A percentile compares a stretch with the other conserved stretches of the same genome.
Evolutionary conservation across 2,329 filamentous ascomycete genomes (phyloP).

Genomic region (Aspergillus tubingensis): DNA sequence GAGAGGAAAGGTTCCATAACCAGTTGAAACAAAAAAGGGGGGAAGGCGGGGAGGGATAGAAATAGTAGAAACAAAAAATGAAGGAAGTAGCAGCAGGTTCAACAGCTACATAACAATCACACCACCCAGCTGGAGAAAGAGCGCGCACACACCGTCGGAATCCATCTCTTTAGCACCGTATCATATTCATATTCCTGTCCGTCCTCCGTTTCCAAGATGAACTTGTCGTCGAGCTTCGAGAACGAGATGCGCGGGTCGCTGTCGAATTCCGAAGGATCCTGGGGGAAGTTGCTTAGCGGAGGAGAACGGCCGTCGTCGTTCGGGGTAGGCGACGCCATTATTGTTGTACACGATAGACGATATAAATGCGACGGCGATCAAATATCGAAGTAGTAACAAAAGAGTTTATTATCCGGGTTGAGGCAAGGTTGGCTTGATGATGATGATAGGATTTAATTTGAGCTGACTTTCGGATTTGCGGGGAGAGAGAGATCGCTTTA

Average conservation of each 20-base stretch:
- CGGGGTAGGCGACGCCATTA: conserved; percentile 28
- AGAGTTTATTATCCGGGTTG: not conserved
- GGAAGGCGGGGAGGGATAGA: not conserved
- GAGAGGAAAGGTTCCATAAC: conserved; percentile 12
- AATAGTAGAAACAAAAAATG: not conserved
- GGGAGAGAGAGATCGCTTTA: conserved; percentile 1
- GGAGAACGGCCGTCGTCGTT: conserved; percentile 18
- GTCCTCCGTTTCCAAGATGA: conserved; percentile 80
- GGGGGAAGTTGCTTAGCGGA: conserved; percentile 47
- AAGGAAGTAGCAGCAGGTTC: conserved; percentile 10
- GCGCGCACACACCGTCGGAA: conserved; percentile 58
- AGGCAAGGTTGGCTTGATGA: not conserved
- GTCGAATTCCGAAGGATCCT: conserved; percentile 68
- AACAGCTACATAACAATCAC: conserved; percentile 17
- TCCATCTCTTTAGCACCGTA: conserved; percentile 70
- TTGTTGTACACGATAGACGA: not conserved
- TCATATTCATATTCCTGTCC: conserved; percentile 86
- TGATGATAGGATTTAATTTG: not conserved
- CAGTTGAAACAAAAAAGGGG: conserved; percentile 3
- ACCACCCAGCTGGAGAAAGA: conserved; percentile 21
- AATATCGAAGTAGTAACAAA: not conserved
- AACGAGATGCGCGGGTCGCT: conserved; percentile 81
- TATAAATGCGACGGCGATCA: not conserved
- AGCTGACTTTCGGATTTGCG: not conserved
- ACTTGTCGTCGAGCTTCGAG: conserved; percentile 79